Evolutionary conservation across 1,284 basidiomycete genomes (phyloP).

Genomic region (Volvariella volvacea): DNA sequence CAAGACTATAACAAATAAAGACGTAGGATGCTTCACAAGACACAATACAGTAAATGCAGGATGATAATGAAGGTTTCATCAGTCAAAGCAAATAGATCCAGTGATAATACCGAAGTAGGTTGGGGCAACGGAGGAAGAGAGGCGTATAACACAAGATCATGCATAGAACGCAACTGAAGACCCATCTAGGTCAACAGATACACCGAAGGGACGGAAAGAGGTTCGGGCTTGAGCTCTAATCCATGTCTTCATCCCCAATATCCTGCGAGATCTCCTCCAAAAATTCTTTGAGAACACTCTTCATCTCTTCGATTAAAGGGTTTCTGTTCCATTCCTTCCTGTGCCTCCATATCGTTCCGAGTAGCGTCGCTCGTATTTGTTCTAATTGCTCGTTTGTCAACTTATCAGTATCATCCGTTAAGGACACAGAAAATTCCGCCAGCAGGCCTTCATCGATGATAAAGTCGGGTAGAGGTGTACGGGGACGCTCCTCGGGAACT

Average conservation of each 20-base stretch:
- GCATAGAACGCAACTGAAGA: too few relatives aligned
- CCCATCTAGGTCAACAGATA: too few relatives aligned
- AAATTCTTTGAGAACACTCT: conserved; percentile 50
- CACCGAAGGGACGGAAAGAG: too few relatives aligned
- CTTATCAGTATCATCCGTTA: conserved; percentile 45
- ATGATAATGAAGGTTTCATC: too few relatives aligned
- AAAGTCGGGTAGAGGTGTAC: conserved; percentile 64
- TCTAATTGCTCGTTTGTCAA: conserved; percentile 88
- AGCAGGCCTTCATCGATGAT: conserved; percentile 44
- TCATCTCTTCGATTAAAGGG: conserved; percentile 53
- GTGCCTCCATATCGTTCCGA: conserved; percentile 77
- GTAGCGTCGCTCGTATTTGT: conserved; percentile 81
- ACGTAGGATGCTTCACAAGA: too few relatives aligned
- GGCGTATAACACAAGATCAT: too few relatives aligned
- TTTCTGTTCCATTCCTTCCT: conserved; percentile 81
- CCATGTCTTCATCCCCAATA: conserved; percentile 12
- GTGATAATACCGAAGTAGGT: too few relatives aligned
- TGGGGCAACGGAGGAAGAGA: too few relatives aligned
- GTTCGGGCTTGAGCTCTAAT: too few relatives aligned
- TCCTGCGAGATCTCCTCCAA: conserved; percentile 43
- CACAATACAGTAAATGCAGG: too few relatives aligned
- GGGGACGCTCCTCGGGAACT: conserved; percentile 50
- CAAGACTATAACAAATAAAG: too few relatives aligned
- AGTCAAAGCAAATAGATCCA: too few relatives aligned
- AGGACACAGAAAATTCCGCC: conserved; percentile 33